Evolutionary conservation across 352 stramenopile species (phyloP).

Genomic region (Elongisporangium senticosum): DNA sequence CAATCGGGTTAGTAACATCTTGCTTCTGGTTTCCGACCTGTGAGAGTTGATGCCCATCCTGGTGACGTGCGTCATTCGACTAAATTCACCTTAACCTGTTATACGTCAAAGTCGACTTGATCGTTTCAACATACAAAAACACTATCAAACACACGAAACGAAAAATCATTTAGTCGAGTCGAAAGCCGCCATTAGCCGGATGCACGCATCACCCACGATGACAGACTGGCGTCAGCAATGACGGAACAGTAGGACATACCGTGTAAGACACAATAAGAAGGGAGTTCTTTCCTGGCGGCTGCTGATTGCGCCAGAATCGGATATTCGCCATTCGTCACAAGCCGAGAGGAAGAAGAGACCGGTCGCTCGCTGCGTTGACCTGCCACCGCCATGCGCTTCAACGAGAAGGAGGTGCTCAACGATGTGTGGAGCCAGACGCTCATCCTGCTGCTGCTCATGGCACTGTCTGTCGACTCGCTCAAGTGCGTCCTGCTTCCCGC

Average conservation of each 20-base stretch:
- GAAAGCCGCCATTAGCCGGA: background rate
- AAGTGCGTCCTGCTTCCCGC: slow-evolving; percentile 44
- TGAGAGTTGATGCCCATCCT: background rate
- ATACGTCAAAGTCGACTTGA: background rate
- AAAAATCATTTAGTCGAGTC: background rate
- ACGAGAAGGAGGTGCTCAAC: slow-evolving; percentile 71
- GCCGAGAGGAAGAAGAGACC: background rate
- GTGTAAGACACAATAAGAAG: background rate
- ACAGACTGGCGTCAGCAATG: background rate
- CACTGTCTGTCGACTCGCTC: slow-evolving; percentile 81
- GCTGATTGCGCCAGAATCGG: background rate
- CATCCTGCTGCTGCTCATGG: slow-evolving; percentile 64
- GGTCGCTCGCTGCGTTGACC: background rate
- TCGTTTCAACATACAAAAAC: background rate
- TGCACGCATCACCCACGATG: background rate
- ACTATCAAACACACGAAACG: background rate
- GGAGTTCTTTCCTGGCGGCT: background rate
- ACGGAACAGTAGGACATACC: background rate
- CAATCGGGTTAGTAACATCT: background rate
- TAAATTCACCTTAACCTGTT: background rate
- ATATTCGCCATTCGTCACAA: background rate
- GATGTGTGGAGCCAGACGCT: slow-evolving; percentile 83
- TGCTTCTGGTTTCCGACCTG: background rate
- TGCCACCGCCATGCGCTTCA: slow-evolving; percentile 53
- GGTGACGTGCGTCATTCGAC: background rate